Base-by-base conservation (phyloP, 345 rosid genomes). In the Corchorus olitorius region DNA sequence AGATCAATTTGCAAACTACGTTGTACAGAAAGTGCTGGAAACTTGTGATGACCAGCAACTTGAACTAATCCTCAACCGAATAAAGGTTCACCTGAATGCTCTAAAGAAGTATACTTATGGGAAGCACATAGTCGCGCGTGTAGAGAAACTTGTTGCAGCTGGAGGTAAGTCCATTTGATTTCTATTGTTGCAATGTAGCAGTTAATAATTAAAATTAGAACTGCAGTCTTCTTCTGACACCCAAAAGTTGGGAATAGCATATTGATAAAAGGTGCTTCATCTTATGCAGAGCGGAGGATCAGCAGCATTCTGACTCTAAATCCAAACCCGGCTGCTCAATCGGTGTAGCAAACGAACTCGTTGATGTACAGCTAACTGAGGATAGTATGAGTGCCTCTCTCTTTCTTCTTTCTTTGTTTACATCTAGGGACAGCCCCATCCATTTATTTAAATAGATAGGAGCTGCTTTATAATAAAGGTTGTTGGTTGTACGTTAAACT, bases 1-100 rank as follows among this genome's bases (percentile, higher is more conserved):
- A 86, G 98, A 94, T 81, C 98, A 94, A 84, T 95, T 93, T 81
- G 99, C 98, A 46, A 95, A 95, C 86, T 95, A 95, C 61, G 99
- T 95, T 61, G 99, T 95, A 85, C 99, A 95, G 83, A 95, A 95
- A 76, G 98, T 95, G 81, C 87, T 95, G 85, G 99, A 93, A 85
- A 93, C 99, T 65, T 93, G 96, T 66, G 96, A 93, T 79, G 99
- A 93, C 85, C 94, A 88, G 81, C 96, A 88, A 37, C 96, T 92
- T 46, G 97, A 90, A 84, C 85, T 87, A 63, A 89, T 95, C 74
- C 96, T 95, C 34, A 89, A 82, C 66, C 91, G 99, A 41, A 95
- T 95, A 66, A 93, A 93, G 82, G 92, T 89, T 65, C 98, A 95
- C 86, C 84, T 95, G 78, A 93, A 88, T 81, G 92, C 97, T 72